Evolutionary conservation across 768 basidiomycete genomes (phyloP), one percentile per base, ranked within the genome.

Genomic region (Russula dissimulans): DNA sequence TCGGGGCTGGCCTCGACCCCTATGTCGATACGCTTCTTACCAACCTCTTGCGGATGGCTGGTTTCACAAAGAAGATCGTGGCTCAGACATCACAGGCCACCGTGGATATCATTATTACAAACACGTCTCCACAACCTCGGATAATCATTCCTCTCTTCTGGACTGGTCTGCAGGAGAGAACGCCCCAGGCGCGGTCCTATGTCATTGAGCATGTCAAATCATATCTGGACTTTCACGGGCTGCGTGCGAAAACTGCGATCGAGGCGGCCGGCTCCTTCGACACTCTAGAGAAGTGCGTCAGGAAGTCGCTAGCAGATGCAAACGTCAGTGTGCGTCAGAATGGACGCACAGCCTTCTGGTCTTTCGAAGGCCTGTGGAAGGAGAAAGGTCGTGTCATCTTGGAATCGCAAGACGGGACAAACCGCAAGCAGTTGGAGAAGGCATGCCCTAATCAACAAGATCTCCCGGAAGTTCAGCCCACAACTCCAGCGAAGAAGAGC

Each of bases 11-110:
- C 15, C 74, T 97, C 48, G 95, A 98, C 69, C 85, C 85, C 0
- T 82, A 88, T 67, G 86, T 86, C 68, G 97, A 98, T 51, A 71
- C 77, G 2, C 68, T 97, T 3, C 77, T 92, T 60, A 79, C 81
- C n/a, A 81, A 87, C 67, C 79, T 95, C 12, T 77, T 95, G 44
- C 85, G 84, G 63, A 88, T 98, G 89, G 84, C 89, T 32, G 85
- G 84, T 8, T 85, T 90, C 56, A 97, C 95, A 36, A 99, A 99
- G 74, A 95, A 95, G 71, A 85, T 97, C 50, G 81, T 84, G 26
- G 91, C 89, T 4, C 86, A 91, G 57, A 87, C 87, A 60, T 90
- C 95, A 0, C 97, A 97, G 70, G 76, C 79, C 2, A 77, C 83
- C 1, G 80, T 91, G 9, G 77, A 79, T 1, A 72, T 77, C n/a